Evolutionary conservation across 768 basidiomycete species (phyloP).

Genomic region (Boletus sp.): DNA sequence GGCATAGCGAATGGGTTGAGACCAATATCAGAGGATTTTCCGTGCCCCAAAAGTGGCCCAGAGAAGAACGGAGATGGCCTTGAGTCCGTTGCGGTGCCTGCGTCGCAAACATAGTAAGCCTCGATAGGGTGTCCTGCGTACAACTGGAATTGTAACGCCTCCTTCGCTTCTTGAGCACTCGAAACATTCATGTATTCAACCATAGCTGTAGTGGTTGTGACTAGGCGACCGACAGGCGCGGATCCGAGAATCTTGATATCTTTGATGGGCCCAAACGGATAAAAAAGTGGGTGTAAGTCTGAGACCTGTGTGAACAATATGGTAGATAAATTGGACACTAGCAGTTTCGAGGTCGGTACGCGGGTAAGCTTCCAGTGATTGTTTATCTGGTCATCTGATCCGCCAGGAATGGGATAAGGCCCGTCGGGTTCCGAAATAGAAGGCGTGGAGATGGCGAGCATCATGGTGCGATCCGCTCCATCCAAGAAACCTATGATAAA

Average conservation of each 20-base stretch:
- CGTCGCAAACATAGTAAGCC: slow-evolving; percentile 36
- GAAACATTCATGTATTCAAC: slow-evolving; percentile 60
- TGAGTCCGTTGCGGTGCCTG: slow-evolving; percentile 1
- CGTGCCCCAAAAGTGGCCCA: slow-evolving; percentile 9
- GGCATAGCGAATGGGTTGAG: slow-evolving; percentile 36
- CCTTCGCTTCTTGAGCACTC: slow-evolving; percentile 65
- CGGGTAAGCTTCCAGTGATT: slow-evolving; percentile 35
- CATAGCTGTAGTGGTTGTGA: slow-evolving; percentile 50
- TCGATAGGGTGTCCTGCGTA: slow-evolving; percentile 51
- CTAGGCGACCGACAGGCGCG: slow-evolving; percentile 30
- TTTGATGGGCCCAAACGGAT: slow-evolving; percentile 68
- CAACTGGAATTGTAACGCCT: slow-evolving; percentile 56
- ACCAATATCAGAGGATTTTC: slow-evolving; percentile 20
- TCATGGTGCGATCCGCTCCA: slow-evolving; percentile 72
- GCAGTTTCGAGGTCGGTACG: slow-evolving; percentile 49
- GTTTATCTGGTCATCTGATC: slow-evolving; percentile 32
- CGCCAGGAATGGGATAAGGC: slow-evolving; percentile 23
- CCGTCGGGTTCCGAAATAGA: slow-evolving; percentile 29
- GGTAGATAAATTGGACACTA: slow-evolving; percentile 65
- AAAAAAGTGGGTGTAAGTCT: slow-evolving; percentile 72
- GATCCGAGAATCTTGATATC: slow-evolving; percentile 51
- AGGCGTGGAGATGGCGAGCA: slow-evolving; percentile 49
- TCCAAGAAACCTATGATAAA: slow-evolving; percentile 64
- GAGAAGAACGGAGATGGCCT: slow-evolving; percentile 6
- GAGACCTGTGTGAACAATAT: slow-evolving; percentile 63